These are phyloP conservation scores for Aureobasidium leucospermi DNA, from an alignment of 2,329 filamentous ascomycete species.

Conservation along the genomic window DNA sequence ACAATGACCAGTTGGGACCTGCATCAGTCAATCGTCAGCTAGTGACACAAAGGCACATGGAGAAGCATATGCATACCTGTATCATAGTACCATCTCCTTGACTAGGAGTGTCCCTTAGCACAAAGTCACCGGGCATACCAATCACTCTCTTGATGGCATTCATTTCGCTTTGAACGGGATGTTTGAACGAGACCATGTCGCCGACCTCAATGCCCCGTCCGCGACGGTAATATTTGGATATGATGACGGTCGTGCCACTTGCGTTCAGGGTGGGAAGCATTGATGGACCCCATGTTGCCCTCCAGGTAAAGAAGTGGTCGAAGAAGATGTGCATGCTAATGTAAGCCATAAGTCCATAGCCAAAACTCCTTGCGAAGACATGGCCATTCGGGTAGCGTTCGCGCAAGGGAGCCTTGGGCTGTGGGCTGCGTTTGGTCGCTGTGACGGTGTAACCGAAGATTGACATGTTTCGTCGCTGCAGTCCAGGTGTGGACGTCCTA, in stretches of 20 bases:
- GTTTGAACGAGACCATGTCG: slow-evolving; percentile 72
- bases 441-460: slow-evolving; percentile 6
- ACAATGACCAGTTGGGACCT: slow-evolving; percentile 88
- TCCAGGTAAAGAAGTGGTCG: slow-evolving; percentile 53
- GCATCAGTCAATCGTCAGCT: neutral
- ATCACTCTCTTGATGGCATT: slow-evolving; percentile 68
- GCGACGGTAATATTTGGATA: slow-evolving; percentile 59
- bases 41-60: neutral
- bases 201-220: slow-evolving; percentile 67
- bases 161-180: slow-evolving; percentile 53
- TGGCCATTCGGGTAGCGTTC: no score
- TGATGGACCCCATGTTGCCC: slow-evolving; percentile 61
- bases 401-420: neutral
- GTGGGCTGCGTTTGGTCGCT: neutral
- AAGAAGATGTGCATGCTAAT: slow-evolving; percentile 28
- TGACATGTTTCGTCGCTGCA: neutral
- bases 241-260: slow-evolving; percentile 60
- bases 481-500: neutral
- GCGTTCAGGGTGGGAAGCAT: slow-evolving; percentile 82
- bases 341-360: slow-evolving; percentile 7
- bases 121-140: slow-evolving; percentile 57
- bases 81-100: slow-evolving; percentile 46
- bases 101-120: slow-evolving; percentile 56
- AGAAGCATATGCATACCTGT: slow-evolving; percentile 43
- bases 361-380: neutral